A percentile compares a stretch with the other conserved stretches of the same genome.
phyloP scores from a whole-genome alignment of 1,284 basidiomycete genomes.

The Cutaneotrichosporon sp. region DNA sequence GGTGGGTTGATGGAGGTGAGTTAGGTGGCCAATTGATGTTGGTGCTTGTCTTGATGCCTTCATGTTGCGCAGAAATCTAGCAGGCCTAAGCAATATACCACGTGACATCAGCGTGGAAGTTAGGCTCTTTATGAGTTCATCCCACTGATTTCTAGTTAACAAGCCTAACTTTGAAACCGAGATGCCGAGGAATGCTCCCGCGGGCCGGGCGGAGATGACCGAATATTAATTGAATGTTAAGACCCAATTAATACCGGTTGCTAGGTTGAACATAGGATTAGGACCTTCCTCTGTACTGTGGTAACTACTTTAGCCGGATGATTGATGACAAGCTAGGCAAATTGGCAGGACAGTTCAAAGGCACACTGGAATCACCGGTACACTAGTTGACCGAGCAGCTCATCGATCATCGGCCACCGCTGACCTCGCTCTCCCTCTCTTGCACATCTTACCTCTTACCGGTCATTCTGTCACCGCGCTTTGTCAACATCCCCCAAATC shows the following conservation, averaged over 20 bases:
- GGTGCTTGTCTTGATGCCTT: background rate
- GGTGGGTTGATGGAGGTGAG: background rate
- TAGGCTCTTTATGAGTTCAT: background rate
- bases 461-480: background rate
- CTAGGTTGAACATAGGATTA: background rate
- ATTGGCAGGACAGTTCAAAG: no score
- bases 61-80: background rate
- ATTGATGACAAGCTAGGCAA: no score
- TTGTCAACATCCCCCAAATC: background rate
- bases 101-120: slow-evolving; percentile 27
- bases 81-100: background rate
- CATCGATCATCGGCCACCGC: no score
- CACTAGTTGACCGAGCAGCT: no score
- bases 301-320: background rate
- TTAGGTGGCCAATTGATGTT: slow-evolving; percentile 15
- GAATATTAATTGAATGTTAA: background rate
- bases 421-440: background rate
- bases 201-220: background rate
- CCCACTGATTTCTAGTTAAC: slow-evolving; percentile 11
- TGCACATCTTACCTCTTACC: background rate
- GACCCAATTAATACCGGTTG: background rate
- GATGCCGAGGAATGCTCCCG: no score
- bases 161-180: background rate
- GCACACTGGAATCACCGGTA: no score
- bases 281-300: background rate